Percentiles rank a stretch among this genome's conserved stretches.
These are phyloP conservation scores for Prunus armeniaca DNA, from an alignment of 306 rosid species.

Conservation along the genomic window DNA sequence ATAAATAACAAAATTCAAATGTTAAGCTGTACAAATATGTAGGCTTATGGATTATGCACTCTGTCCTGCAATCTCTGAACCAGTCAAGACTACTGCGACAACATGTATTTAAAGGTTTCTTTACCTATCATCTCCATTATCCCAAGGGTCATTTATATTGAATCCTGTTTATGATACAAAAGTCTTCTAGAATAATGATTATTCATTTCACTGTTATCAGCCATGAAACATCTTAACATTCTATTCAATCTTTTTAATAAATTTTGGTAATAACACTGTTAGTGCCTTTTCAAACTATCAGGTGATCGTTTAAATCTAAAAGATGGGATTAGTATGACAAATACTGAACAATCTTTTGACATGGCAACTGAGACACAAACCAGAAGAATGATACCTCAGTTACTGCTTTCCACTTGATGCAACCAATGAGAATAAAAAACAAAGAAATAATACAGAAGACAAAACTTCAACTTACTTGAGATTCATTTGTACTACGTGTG, in stretches of 20 bases:
- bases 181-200: not conserved
- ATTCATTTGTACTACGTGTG: constrained; percentile 73
- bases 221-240: not conserved
- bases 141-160: not conserved
- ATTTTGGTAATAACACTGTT: not conserved
- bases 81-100: not conserved
- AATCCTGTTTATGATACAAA: not conserved
- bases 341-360: not conserved
- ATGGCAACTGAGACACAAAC: not conserved
- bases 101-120: not conserved
- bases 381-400: not conserved
- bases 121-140: too few relatives aligned
- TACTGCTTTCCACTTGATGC: not conserved
- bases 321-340: not conserved
- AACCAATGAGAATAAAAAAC: not conserved
- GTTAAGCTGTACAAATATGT: not conserved
- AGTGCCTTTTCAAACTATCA: not conserved
- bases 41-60: not conserved
- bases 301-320: not conserved
- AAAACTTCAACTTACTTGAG: constrained; percentile 55
- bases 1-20: not conserved
- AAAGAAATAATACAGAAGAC: not conserved
- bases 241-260: not conserved
- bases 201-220: not conserved
- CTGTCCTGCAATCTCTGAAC: not conserved